Evolutionary conservation across 108 stramenopile species (phyloP), one percentile per base, ranked within the genome.

Genomic region (Craspedostauros australis): DNA sequence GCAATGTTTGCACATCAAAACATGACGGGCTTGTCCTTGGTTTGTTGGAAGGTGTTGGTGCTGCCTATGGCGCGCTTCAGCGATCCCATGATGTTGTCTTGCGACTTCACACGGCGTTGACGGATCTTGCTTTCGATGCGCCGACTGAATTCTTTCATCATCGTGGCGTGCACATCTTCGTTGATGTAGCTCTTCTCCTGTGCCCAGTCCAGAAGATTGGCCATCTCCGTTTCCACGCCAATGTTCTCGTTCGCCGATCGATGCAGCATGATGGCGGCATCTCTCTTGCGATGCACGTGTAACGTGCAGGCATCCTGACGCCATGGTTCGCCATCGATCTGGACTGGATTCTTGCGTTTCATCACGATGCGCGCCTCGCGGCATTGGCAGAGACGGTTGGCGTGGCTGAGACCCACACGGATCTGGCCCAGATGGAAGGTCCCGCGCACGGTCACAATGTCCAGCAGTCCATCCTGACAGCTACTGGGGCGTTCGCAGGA

Each of bases 311-410:
- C 50, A 25, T 57, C 62, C 38, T 92, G 91, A 39, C 77, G 72
- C 90, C 86, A 91, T 2, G 93, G 93, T 59, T 94, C 93, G 6
- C 93, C 93, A 57, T 94, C 93, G 30, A 94, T 72, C 53, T 94
- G 93, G 4, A 88, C 75, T 11, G 93, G 68, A 34, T 85, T 66
- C 46, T 76, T 86, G 43, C 79, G 82, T 43, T 77, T 76, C 34
- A 86, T 65, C 11, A 64, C 54, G 43, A 94, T 84, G 14, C 57
- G 70, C 9, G 70, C 75, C 40, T 88, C 82, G 3, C 72, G 69
- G 44, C 84, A 87, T 62, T 94, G 93, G 53, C 88, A 82, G 2
- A 94, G 21, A 11, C 62, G 75, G 40, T 84, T 73, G 0, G 88
- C 83, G 41, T 74, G 79, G 50, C 80, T 73, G 39, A 94, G 57